phyloP scores from a whole-genome alignment of 2,329 filamentous ascomycete species.

The Penicillium vulpinum region DNA sequence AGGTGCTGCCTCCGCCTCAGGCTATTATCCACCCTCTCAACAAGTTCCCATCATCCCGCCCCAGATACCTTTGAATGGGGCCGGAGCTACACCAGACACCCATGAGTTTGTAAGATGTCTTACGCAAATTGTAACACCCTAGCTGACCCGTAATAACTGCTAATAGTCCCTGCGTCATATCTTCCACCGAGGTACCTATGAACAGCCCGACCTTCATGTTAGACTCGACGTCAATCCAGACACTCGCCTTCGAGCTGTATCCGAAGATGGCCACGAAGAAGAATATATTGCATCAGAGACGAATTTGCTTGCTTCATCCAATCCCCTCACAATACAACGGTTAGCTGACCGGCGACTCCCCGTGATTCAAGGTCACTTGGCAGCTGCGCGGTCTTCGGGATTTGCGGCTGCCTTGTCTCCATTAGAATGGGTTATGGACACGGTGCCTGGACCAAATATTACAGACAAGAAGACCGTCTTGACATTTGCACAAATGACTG shows the following conservation, averaged over 20 bases:
- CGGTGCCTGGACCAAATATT: constrained; percentile 75
- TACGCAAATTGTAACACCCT: not conserved
- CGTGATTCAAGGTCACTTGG: constrained; percentile 76
- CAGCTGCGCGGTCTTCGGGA: constrained; percentile 68
- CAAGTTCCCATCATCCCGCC: constrained; percentile 36
- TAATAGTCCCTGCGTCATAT: constrained; percentile 70
- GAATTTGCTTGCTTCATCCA: constrained; percentile 63
- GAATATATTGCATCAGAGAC: constrained; percentile 50
- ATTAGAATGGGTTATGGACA: constrained; percentile 80
- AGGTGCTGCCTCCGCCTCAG: constrained; percentile 22
- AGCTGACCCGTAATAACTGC: constrained; percentile 2
- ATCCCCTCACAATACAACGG: constrained; percentile 70
- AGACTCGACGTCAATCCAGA: constrained; percentile 68
- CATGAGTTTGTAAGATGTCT: constrained; percentile 40
- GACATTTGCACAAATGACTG: constrained; percentile 81
- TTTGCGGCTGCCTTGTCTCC: constrained; percentile 67
- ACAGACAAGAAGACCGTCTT: constrained; percentile 83
- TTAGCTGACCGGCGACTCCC: constrained; percentile 74
- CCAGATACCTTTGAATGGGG: constrained; percentile 30
- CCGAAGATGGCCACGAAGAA: constrained; percentile 43
- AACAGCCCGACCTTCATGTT: constrained; percentile 74
- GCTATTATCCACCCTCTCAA: constrained; percentile 18
- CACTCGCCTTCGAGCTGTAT: constrained; percentile 52
- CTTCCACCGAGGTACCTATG: constrained; percentile 84
- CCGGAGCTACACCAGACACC: constrained; percentile 21